These are phyloP conservation scores for Wickerhamiella domercqiae DNA, from an alignment of 805 yeast species.

Conservation along the genomic window DNA sequence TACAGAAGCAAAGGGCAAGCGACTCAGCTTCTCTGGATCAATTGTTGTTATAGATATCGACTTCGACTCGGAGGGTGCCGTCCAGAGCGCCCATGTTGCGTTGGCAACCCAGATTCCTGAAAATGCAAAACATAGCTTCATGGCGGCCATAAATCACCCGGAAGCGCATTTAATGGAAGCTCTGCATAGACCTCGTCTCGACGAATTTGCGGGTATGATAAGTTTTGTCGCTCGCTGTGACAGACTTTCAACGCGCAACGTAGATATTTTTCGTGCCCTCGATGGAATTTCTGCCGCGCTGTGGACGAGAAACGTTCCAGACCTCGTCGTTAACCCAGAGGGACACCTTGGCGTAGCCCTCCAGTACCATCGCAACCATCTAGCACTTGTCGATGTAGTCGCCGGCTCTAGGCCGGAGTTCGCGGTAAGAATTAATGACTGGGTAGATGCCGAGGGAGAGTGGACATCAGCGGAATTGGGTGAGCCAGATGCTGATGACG, in stretches of 20 bases:
- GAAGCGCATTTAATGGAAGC: conserved; percentile 18
- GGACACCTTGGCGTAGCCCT: conserved; percentile 22
- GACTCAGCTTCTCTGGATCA: conserved; percentile 26
- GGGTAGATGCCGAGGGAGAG: conserved; percentile 11
- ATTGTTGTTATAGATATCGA: conserved; percentile 25
- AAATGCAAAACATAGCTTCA: conserved; percentile 15
- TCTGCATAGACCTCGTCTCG: conserved; percentile 22
- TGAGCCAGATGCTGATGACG: conserved; percentile 11
- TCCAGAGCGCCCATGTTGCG: conserved; percentile 18
- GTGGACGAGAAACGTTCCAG: conserved; percentile 6
- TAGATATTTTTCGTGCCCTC: conserved; percentile 24
- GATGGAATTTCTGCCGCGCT: conserved; percentile 22
- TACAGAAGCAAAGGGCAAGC: conserved; percentile 18
- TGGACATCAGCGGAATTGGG: conserved; percentile 12
- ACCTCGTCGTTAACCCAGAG: conserved; percentile 20
- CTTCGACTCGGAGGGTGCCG: conserved; percentile 11
- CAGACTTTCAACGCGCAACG: conserved; percentile 21
- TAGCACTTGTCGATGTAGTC: conserved; percentile 15
- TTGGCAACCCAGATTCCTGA: conserved; percentile 18
- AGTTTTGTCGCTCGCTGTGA: conserved; percentile 23
- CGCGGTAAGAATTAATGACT: conserved; percentile 8
- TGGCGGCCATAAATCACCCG: conserved; percentile 16
- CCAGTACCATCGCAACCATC: conserved; percentile 19
- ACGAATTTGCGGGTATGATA: conserved; percentile 22
- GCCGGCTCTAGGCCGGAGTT: conserved; percentile 15